Evolutionary conservation across 2,329 filamentous ascomycete species (phyloP).

Genomic region (Nigrospora sphaerica): DNA sequence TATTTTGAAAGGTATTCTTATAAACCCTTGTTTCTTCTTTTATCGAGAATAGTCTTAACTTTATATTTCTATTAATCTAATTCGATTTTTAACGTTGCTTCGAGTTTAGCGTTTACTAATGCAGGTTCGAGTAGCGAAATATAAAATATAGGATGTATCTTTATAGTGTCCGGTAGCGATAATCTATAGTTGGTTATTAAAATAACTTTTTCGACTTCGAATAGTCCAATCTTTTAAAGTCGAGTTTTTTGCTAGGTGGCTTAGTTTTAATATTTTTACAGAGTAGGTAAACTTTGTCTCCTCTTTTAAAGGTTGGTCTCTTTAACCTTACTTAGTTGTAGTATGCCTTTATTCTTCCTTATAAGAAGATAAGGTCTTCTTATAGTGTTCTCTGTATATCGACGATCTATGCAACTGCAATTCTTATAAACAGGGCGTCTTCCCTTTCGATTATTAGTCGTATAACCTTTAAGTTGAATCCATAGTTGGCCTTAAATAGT

Average conservation of each 20-base stretch:
- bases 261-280: slow-evolving; percentile 1
- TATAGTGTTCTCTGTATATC: not conserved
- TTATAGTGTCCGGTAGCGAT: not conserved
- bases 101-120: not conserved
- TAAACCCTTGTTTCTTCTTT: not conserved
- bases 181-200: slow-evolving; percentile 1
- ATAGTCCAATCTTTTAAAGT: slow-evolving; percentile 2
- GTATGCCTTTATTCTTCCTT: not conserved
- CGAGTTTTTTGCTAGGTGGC: not conserved
- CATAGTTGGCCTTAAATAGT: not conserved
- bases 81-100: not conserved
- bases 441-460: not conserved
- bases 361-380: not conserved
- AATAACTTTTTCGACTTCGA: not conserved
- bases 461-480: not conserved
- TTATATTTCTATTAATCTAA: not conserved
- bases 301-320: not conserved
- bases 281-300: not conserved
- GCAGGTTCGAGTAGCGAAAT: not conserved
- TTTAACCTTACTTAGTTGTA: not conserved
- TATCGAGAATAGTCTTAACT: not conserved
- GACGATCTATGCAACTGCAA: not conserved
- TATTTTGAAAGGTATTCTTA: not conserved
- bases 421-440: not conserved
- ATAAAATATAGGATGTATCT: not conserved